phyloP scores from a whole-genome alignment of 306 rosid genomes.

The Prunus davidiana region DNA sequence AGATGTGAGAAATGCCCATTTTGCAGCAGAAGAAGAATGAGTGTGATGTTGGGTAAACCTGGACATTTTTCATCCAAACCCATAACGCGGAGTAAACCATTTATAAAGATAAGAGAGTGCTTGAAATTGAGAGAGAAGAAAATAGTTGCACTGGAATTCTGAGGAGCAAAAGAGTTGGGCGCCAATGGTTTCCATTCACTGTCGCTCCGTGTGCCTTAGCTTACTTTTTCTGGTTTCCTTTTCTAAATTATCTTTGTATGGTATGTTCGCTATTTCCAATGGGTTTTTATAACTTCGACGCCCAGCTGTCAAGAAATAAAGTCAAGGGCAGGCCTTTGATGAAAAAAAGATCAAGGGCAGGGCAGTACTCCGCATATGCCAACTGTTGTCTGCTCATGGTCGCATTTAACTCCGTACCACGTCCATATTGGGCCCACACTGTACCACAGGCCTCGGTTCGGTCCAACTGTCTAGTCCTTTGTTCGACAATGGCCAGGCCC shows the following conservation, averaged over 20 bases:
- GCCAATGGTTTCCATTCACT: constrained; percentile 44
- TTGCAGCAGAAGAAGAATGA: constrained; percentile 14
- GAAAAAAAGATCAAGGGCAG: too few relatives aligned
- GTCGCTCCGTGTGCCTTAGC: constrained; percentile 2
- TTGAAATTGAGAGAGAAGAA: background rate
- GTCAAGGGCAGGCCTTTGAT: too few relatives aligned
- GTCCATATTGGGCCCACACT: background rate
- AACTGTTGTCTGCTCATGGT: background rate
- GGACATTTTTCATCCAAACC: constrained; percentile 27
- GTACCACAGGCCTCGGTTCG: background rate
- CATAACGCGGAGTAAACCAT: constrained; percentile 14
- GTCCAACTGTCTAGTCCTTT: background rate
- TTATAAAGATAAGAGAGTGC: background rate
- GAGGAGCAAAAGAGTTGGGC: constrained; percentile 40
- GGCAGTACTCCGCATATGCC: background rate
- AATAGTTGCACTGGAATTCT: background rate
- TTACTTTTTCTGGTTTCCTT: background rate
- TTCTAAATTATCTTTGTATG: background rate
- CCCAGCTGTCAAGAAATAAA: too few relatives aligned
- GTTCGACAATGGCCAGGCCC: background rate
- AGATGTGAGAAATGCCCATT: constrained; percentile 33
- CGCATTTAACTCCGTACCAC: background rate
- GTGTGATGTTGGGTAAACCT: constrained; percentile 40
- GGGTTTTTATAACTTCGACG: background rate
- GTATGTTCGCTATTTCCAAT: background rate